Base-by-base conservation (phyloP, 352 stramenopile species). In the Pythium dissotocum region DNA sequence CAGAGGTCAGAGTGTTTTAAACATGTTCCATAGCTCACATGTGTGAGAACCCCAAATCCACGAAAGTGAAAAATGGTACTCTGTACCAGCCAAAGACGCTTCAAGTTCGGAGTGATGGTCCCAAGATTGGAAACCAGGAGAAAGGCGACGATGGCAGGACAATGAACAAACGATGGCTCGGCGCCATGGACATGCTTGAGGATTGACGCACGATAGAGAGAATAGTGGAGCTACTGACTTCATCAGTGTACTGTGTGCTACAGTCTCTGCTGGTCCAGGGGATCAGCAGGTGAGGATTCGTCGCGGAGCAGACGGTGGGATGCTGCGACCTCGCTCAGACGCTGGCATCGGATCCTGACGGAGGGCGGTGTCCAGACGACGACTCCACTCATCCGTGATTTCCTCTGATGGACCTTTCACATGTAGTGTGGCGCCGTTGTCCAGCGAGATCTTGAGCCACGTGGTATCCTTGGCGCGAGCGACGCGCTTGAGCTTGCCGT, bases 91-190 rank as follows among this genome's bases (percentile, higher is more conserved):
- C 30, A 21, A 38, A n/a, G 26, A 61, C 54, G 60, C 70, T 76
- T 76, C 70, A 76, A 76, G 65, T 67, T 76, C 24, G 57, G 70
- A 76, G 55, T 76, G 70, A 68, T 73, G 60, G 70, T 76, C 65
- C 21, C 13, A 24, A 24, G 21, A 49, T 63, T 16, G 58, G 33
- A 56, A 10, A 60, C 58, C 16, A 56, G 40, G 53, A 46, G 7
- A 24, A 58, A 42, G 30, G 53, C 21, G 21, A 24, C 21, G 21
- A 24, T 24, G 21, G 21, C 21, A 24, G 21, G 21, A 24, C 21
- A 24, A 24, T 24, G 21, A 24, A 24, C 21, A 24, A 24, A 24
- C 21, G 21, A 24, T 24, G 21, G 21, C 21, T 24, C 21, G 21
- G 21, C 51, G 28, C n/a, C 33, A 38, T 38, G 5, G 33, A 38